Base-by-base conservation (phyloP, 495 filamentous ascomycete species). In the Cryomyces minteri region DNA sequence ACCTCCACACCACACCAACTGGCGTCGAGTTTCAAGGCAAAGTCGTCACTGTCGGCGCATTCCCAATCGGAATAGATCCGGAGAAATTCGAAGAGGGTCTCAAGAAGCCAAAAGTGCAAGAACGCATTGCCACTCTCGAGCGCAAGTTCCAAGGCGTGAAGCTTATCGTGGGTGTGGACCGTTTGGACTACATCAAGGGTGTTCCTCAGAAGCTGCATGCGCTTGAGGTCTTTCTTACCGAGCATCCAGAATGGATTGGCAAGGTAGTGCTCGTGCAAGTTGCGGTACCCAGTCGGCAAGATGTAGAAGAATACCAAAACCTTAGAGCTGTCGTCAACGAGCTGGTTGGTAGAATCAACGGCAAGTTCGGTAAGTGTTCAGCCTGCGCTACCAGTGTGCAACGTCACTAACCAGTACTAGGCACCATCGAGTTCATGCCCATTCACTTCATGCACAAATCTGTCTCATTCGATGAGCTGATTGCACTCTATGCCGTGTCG, bases 251-350 rank as follows among this genome's bases (percentile, higher is more conserved):
- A 58, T 80, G 85, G 74, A 79, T 87, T 42, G 84, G 84, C 40
- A 92, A 88, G 58, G 81, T 94, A 7, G 81, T 92, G 11, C 70
- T 96, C 5, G 85, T 96, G 12, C 88, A 94, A 60, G 84, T 96
- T 6, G 88, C 88, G 1, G 83, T 96, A 1, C 88, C 88, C 3
- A 87, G 80, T 51, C 73, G 88, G 32, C 80, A 87, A 48, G 88
- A 96, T 57, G 88, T 96, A 40, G 88, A 94, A 59, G 88, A 94
- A 57, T 94, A 96, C 57, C 84, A 94, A 60, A 90, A 94, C 50
- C 68, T 96, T 11, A 76, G 88, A 14, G 80, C 79, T 11, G 80
- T 90, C n/a, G 76, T 94, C 46, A 87, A 88, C 53, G 86, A 88
- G 54, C 69, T 93, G 1, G 85, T 92, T 9, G 88, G 88, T 4